A percentile compares a stretch with the other conserved stretches of the same genome.
These are phyloP conservation scores for Candida neerlandica DNA, from an alignment of 1,139 yeast species.

Conservation along the genomic window DNA sequence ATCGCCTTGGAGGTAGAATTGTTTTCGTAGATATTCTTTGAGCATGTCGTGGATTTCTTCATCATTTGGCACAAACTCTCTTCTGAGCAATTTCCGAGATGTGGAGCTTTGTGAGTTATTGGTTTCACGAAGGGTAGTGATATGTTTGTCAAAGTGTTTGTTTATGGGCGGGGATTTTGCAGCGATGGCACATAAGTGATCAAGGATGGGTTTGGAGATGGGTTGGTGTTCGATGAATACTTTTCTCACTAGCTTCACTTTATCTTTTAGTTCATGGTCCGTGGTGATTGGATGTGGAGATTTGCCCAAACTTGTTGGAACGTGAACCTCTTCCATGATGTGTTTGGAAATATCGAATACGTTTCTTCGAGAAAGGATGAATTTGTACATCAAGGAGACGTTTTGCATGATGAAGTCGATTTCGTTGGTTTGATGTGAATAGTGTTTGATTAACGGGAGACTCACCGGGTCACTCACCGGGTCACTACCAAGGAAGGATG, in stretches of 20 bases:
- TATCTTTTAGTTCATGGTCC: conserved; percentile 28
- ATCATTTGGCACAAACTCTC: conserved; percentile 34
- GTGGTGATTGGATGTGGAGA: conserved; percentile 33
- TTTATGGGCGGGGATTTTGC: conserved; percentile 21
- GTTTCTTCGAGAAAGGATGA: conserved; percentile 22
- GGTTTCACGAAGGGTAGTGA: conserved; percentile 22
- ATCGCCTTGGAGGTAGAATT: conserved; percentile 29
- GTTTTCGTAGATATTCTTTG: conserved; percentile 34
- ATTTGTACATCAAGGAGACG: conserved; percentile 23
- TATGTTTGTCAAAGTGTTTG: conserved; percentile 30
- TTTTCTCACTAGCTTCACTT: conserved; percentile 26
- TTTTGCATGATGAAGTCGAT: conserved; percentile 13
- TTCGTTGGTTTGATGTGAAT: conserved; percentile 1
- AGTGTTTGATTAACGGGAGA: conserved; percentile 8
- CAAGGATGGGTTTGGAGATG: conserved; percentile 21
- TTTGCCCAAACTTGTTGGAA: conserved; percentile 34
- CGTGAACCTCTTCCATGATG: conserved; percentile 37
- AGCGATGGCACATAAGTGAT: conserved; percentile 21
- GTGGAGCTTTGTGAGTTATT: conserved; percentile 16
- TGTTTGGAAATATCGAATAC: conserved; percentile 27
- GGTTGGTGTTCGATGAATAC: conserved; percentile 26
- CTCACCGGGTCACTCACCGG: neutral
- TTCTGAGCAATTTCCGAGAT: conserved; percentile 24
- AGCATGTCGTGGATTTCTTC: conserved; percentile 32
- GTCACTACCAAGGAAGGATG: neutral